Evolutionary conservation across 768 basidiomycete species (phyloP).

Genomic region (Podaxis mareebaensis): DNA sequence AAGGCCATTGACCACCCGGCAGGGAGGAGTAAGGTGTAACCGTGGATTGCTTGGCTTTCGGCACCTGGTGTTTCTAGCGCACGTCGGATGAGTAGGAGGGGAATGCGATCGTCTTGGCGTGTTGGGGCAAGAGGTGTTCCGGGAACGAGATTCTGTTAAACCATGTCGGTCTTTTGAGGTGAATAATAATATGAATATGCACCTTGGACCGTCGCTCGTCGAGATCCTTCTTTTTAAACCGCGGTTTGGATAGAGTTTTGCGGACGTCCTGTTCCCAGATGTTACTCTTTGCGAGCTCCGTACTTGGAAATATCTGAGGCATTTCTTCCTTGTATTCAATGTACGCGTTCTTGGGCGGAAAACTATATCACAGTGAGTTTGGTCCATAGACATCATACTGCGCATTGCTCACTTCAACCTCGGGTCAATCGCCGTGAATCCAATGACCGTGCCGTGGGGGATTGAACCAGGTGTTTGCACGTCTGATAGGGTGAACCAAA

Average conservation of each 20-base stretch:
- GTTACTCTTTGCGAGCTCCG: conserved; percentile 59
- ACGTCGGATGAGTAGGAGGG: conserved; percentile 80
- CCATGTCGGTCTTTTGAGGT: not conserved
- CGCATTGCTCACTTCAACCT: conserved; percentile 64
- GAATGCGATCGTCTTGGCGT: conserved; percentile 80
- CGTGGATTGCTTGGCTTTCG: conserved; percentile 57
- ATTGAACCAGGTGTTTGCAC: conserved; percentile 67
- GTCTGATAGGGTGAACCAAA: conserved; percentile 64
- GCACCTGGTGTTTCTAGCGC: conserved; percentile 48
- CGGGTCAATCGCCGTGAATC: conserved; percentile 83
- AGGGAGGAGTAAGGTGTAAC: conserved; percentile 88
- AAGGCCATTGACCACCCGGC: conserved; percentile 92
- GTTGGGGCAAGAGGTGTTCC: conserved; percentile 69
- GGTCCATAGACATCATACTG: not conserved
- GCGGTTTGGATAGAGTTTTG: conserved; percentile 53
- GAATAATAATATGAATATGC: conserved; percentile 12
- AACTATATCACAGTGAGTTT: conserved; percentile 43
- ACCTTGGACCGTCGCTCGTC: conserved; percentile 83
- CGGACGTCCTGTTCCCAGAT: conserved; percentile 73
- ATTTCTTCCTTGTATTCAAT: conserved; percentile 28
- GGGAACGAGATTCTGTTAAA: conserved; percentile 67
- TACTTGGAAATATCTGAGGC: conserved; percentile 52
- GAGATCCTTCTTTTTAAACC: conserved; percentile 80
- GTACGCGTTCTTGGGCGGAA: conserved; percentile 79
- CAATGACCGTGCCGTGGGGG: conserved; percentile 75